Evolutionary conservation across 371 early-diverging fungal genomes (phyloP), one percentile per base, ranked within the genome.

Genomic region (Phascolomyces articulosus): DNA sequence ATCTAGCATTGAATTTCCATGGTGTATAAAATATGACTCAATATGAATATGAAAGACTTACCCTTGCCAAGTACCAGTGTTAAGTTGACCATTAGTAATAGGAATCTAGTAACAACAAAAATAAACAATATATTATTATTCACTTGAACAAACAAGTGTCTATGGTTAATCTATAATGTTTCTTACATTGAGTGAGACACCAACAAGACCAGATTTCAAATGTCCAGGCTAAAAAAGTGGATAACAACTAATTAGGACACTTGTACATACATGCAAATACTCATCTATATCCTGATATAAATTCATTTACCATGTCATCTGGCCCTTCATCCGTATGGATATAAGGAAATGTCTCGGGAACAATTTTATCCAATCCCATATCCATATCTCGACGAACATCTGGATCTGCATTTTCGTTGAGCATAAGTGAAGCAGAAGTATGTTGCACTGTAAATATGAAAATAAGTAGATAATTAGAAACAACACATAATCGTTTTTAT

Each of bases 11-110:
- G n/a, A n/a, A n/a, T n/a, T n/a, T n/a, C n/a, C n/a, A n/a, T n/a
- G n/a, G n/a, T n/a, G n/a, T n/a, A n/a, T n/a, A n/a, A n/a, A n/a
- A n/a, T n/a, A n/a, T n/a, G n/a, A n/a, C n/a, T n/a, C n/a, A n/a
- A n/a, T 38, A 38, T 21, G 10, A 20, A 23, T 40, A 15, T 8
- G 15, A 20, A 61, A 27, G 26, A n/a, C 54, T 79, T 84, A 88
- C 91, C 96, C 97, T 82, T 94, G 95, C 95, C 95, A 94, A n/a
- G 89, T 92, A n/a, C 94, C 95, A 13, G 93, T 77, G 23, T 87
- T 90, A 18, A 97, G 72, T 29, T 75, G 72, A 1, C 96, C 96
- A 40, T 94, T 82, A 10, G 83, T 83, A 47, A 97, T 90, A 0
- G 97, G 97, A 48, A 97, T 92, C 34, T 34, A 34, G 2, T 2